phyloP scores from a whole-genome alignment of 2,329 filamentous ascomycete genomes.

The Botrytis porri region DNA sequence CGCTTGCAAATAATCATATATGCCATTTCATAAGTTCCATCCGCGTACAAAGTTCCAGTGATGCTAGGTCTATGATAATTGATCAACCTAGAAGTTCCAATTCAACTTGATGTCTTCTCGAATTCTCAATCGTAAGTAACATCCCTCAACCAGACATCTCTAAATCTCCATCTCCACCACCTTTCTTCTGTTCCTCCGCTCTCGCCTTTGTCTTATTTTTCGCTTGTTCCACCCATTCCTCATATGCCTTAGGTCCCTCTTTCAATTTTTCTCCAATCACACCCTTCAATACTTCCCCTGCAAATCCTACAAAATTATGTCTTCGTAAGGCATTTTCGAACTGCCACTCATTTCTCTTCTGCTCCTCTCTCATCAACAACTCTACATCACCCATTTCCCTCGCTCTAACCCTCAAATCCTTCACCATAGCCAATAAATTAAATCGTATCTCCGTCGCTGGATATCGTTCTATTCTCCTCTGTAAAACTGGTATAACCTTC shows the following conservation, averaged over 20 bases:
- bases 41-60: not conserved
- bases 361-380: conserved; percentile 72
- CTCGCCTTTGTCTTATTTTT: conserved; percentile 53
- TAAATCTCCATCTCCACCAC: conserved; percentile 30
- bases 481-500: conserved; percentile 82
- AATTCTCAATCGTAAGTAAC: not conserved
- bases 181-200: conserved; percentile 33
- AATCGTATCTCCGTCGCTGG: conserved; percentile 87
- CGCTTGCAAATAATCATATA: not conserved
- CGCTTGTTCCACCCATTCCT: conserved; percentile 69
- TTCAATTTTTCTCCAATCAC: conserved; percentile 74
- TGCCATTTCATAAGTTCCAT: not conserved
- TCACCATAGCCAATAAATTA: conserved; percentile 89
- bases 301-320: conserved; percentile 96
- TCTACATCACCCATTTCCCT: conserved; percentile 80
- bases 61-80: not conserved
- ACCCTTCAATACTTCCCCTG: conserved; percentile 83
- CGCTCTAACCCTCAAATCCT: conserved; percentile 75
- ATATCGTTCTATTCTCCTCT: conserved; percentile 79
- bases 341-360: conserved; percentile 81
- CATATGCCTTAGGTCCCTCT: conserved; percentile 63
- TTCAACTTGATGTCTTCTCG: not conserved
- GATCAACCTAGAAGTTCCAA: not conserved
- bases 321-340: conserved; percentile 91
- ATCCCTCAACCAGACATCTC: conserved; percentile 35